These are phyloP conservation scores for Maudiozyma pseudohumilis DNA, from an alignment of 805 yeast genomes.

Conservation along the genomic window DNA sequence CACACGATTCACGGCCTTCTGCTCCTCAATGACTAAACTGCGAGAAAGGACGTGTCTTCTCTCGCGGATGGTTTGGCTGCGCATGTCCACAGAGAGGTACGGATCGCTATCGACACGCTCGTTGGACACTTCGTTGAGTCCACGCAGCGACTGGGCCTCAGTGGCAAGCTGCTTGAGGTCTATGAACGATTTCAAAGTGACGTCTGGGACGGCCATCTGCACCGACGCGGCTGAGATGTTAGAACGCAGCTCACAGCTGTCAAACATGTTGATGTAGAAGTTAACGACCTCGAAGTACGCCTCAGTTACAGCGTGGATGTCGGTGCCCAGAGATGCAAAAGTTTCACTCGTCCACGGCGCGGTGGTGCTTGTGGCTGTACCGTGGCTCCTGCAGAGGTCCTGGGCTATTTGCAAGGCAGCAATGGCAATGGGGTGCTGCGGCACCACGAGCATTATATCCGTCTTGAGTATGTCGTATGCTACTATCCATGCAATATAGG, in stretches of 20 bases:
- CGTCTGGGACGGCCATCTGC: slow-evolving; percentile 18
- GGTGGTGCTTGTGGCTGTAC: not conserved
- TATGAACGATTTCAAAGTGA: slow-evolving; percentile 30
- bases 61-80: slow-evolving; percentile 34
- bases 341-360: slow-evolving; percentile 14
- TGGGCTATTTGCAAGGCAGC: slow-evolving; percentile 55
- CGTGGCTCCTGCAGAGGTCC: slow-evolving; percentile 31
- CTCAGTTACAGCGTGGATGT: slow-evolving; percentile 31
- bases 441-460: slow-evolving; percentile 55
- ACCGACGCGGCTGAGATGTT: too few species aligned
- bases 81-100: slow-evolving; percentile 31
- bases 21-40: slow-evolving; percentile 14
- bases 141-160: slow-evolving; percentile 33
- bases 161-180: slow-evolving; percentile 38
- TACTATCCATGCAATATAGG: slow-evolving; percentile 61
- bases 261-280: slow-evolving; percentile 49
- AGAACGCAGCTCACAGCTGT: slow-evolving; percentile 39
- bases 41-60: slow-evolving; percentile 40
- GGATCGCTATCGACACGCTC: slow-evolving; percentile 34
- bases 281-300: slow-evolving; percentile 50
- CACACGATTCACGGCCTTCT: not conserved
- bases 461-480: slow-evolving; percentile 66
- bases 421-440: slow-evolving; percentile 68
- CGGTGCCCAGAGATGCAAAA: slow-evolving; percentile 24
- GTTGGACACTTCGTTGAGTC: slow-evolving; percentile 22